Percentiles rank a stretch among this genome's conserved stretches.
Evolutionary conservation across 2,329 filamentous ascomycete genomes (phyloP).

Genomic region (Tetracladium maxilliforme): DNA sequence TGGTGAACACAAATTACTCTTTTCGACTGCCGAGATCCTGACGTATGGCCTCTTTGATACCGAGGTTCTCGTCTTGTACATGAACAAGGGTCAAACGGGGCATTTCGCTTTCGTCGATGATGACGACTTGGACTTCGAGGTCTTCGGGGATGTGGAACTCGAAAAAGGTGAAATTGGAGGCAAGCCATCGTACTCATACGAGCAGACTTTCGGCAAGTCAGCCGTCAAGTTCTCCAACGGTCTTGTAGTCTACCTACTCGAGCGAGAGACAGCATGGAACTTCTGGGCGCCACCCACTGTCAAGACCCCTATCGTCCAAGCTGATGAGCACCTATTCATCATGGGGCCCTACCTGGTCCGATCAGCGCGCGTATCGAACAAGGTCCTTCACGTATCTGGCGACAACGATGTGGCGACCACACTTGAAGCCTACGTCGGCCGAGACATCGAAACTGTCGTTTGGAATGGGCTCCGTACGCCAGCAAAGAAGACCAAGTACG

Average conservation of each 20-base stretch:
- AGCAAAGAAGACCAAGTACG: conserved; percentile 23
- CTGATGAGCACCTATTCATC: conserved; percentile 29
- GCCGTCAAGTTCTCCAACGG: conserved; percentile 32
- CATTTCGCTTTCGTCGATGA: conserved; percentile 30
- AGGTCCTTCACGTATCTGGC: conserved; percentile 19
- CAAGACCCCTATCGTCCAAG: conserved; percentile 24
- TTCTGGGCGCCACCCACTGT: conserved; percentile 38
- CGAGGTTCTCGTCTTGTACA: conserved; percentile 30
- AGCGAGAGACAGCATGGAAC: conserved; percentile 35
- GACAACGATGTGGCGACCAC: conserved; percentile 23
- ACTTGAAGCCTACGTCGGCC: conserved; percentile 25
- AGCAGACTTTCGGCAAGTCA: conserved; percentile 27
- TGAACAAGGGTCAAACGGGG: conserved; percentile 29
- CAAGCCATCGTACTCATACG: conserved; percentile 25
- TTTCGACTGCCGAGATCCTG: conserved; percentile 33
- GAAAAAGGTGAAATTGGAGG: conserved; percentile 11
- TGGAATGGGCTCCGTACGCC: conserved; percentile 27
- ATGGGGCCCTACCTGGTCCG: conserved; percentile 28
- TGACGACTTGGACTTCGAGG: conserved; percentile 19
- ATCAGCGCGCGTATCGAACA: conserved; percentile 16
- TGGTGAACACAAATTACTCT: conserved; percentile 29
- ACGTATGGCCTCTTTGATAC: conserved; percentile 29
- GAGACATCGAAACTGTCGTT: conserved; percentile 21
- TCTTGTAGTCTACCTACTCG: conserved; percentile 33
- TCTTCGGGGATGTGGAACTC: conserved; percentile 23